Evolutionary conservation across 441 rosid species (phyloP), one percentile per base, ranked within the genome.

Genomic region (Populus hybrid): DNA sequence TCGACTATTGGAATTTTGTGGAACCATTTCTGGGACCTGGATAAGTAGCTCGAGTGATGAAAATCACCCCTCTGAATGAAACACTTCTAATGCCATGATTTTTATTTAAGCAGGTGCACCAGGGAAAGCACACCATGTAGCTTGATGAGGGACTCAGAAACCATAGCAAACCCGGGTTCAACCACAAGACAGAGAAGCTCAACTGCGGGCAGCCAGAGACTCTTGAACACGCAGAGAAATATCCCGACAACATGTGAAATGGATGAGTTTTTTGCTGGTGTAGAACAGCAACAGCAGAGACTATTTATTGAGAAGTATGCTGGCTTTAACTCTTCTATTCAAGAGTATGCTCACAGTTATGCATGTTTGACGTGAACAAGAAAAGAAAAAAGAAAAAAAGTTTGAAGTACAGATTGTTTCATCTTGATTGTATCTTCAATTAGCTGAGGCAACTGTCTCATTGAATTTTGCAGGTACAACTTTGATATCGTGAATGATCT

Each of bases 61-160:
- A 16, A 61, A 63, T 19, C 18, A 26, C 12, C 65, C 61, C 16
- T 46, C n/a, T 19, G 40, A 21, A 23, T 63, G 19, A 1, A 7
- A 10, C 32, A 18, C 14, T 42, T 65, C 9, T 36, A 9, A 1
- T 67, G 74, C 23, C 30, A 1, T 65, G 65, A 18, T 72, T 9
- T 23, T 76, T 10, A 42, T 68, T 40, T 80, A 61, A 79, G 83
- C 89, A 95, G 97, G 87, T 82, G 88, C 79, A 89, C 91, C n/a
- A 91, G 99, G 83, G 99, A 95, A 80, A 89, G 92, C 75, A 92
- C 99, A 19, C 99, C 99, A 46, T 89, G 97, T 82, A 92, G 93
- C 86, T 87, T 89, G 86, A 84, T 88, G 59, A 85, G 91, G 81
- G 91, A 86, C 78, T 82, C 92, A 1, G 91, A 90, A 24, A 83